Conservation (phyloP, 179 eudicot species). For the Nepenthes alata region DNA sequence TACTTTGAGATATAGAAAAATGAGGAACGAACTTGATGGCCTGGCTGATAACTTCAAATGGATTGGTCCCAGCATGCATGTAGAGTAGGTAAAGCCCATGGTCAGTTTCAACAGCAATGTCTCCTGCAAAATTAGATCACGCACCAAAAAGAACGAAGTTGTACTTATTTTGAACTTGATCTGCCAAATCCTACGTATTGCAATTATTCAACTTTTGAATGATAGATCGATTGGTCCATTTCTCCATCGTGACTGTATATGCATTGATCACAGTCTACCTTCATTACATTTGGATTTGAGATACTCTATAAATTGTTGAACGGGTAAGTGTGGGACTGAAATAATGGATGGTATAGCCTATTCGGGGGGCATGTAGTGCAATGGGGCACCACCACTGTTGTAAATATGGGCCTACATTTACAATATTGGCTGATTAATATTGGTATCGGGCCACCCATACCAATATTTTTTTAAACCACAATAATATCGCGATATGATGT, state of each 20-base stretch:
- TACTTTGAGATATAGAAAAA: background rate
- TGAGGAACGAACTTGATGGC: constrained; percentile 61
- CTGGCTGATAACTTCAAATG: constrained; percentile 69
- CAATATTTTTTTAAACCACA: too few species aligned
- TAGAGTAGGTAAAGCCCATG: constrained; percentile 76
- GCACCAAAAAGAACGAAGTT: constrained; percentile 21
- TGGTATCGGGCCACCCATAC: too few species aligned
- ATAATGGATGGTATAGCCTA: constrained; percentile 14
- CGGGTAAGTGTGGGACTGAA: constrained; percentile 13
- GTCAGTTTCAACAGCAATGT: constrained; percentile 60
- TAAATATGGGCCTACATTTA: too few species aligned
- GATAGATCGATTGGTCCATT: constrained; percentile 13
- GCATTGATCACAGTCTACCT: constrained; percentile 17
- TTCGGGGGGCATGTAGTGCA: constrained; percentile 6
- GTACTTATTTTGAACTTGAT: constrained; percentile 20
- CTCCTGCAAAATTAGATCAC: constrained; percentile 59
- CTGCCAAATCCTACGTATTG: constrained; percentile 21
- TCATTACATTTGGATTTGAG: constrained; percentile 9
- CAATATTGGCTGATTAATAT: too few species aligned
- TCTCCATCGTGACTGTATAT: constrained; percentile 20
- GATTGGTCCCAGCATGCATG: constrained; percentile 84
- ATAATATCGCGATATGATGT: too few species aligned
- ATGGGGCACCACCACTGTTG: constrained; percentile 1
- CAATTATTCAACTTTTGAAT: constrained; percentile 20
- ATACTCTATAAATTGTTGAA: constrained; percentile 12